Base-by-base conservation (phyloP, 192 early-diverging fungal genomes). In the Coemansia sp. region DNA sequence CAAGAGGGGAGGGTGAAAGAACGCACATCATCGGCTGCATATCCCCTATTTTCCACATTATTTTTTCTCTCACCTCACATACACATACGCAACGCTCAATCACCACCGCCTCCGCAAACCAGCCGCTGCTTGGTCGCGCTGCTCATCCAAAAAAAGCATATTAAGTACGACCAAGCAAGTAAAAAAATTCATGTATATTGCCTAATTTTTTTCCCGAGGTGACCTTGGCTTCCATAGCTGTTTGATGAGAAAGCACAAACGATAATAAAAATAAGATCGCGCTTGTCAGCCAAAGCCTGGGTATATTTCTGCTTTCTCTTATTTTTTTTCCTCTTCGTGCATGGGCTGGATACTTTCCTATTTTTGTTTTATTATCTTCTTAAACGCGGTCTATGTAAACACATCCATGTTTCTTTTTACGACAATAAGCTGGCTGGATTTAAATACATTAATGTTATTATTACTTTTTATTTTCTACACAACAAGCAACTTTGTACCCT, bases 381-480 rank as follows among this genome's bases (percentile, higher is more conserved):
- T 18, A 31, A 55, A 55, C 52, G 52, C 30, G 28, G 52, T 55
- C 52, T 55, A 55, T 55, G 52, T 55, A 55, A 30, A 55, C 52
- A 30, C 31, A 30, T 55, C 52, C 30, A 25, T 25, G 8, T 30
- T 7, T 30, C 52, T 30, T 55, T 55, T 31, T 30, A 55, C 30
- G 52, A 55, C 52, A 55, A 55, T 55, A 55, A 16, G 30, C 11
- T 18, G 18, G 52, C 22, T 31, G 28, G 11, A 55, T 55, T 55
- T 55, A 55, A 55, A 55, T 55, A 55, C 52, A 17, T 55, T 30
- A 30, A 30, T 55, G 25, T 31, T 55, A 30, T 55, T 55, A 25
- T 30, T 55, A 55, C 30, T 31, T 30, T 55, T 30, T 45, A 45
- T 45, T 45, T 45, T 55, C 52, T 55, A 55, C 52, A 28, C 28